Evolutionary conservation across 441 rosid genomes (phyloP), one percentile per base, ranked within the genome.

Genomic region (Monsonia emarginata): DNA sequence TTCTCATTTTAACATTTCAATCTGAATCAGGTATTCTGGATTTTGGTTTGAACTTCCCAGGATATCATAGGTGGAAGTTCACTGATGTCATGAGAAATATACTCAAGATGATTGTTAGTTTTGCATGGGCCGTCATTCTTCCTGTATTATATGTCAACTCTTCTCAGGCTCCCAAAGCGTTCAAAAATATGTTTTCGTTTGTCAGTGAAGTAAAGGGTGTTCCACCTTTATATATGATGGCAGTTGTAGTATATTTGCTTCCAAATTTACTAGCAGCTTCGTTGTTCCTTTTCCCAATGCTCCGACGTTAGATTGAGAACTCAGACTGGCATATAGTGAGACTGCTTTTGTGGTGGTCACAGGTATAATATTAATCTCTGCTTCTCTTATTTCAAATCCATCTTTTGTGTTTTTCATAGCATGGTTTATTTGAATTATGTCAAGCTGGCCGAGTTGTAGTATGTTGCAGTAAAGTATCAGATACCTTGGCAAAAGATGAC

Each of bases 291-390:
- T 91, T 95, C 65, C 98, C 97, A 59, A 91, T 95, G 98, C 85
- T 95, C 61, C 86, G 97, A 27, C 89, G 97, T 64, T 94, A 94
- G 94, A 91, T 91, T 69, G 99, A 91, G 80, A 91, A 86, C 81
- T 94, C 98, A 65, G 96, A 91, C 77, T 91, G 98, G 98, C 89
- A 82, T 75, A 78, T 91, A 59, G 65, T 95, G 71, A 80, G 98
- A 78, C 68, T 95, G 67, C 97, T 95, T 34, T 73, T 95, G 76
- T 89, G 99, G 99, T 95, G 98, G 99, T 89, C 99, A 63, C 97
- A 95, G 97, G 98, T 91, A 84, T 52, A 63, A 68, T 14, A 0
- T 34, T 50, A 1, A 13, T 25, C 18, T 59, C 56, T 22, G 72
- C n/a, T 40, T 40, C 56, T 54, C 24, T 69, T n/a, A 40, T 30